These are phyloP conservation scores for Solanum arcanum DNA, from an alignment of 257 asterid genomes.

Conservation along the genomic window DNA sequence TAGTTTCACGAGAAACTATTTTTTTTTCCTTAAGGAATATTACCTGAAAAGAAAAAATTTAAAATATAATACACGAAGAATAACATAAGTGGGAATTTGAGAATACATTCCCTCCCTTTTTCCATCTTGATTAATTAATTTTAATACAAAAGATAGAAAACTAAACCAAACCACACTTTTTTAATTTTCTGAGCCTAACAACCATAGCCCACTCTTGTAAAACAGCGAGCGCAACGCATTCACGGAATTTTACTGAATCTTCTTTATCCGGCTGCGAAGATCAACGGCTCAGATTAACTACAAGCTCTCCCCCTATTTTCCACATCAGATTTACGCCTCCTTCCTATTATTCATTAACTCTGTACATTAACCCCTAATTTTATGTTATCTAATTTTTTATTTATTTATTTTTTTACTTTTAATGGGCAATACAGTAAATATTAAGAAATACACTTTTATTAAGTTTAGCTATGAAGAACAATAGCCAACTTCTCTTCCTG, in stretches of 20 bases:
- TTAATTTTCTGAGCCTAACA: background rate
- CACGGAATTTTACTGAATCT: background rate
- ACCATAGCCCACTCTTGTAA: background rate
- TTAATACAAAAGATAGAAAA: background rate
- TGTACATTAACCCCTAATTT: background rate
- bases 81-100: background rate
- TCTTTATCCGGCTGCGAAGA: background rate
- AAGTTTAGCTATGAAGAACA: constrained; percentile 26
- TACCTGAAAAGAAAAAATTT: background rate
- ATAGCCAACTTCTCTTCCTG: constrained; percentile 49
- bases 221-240: background rate
- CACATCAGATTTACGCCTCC: background rate
- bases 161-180: background rate
- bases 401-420: too few species aligned
- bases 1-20: background rate
- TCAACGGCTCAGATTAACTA: constrained; percentile 11
- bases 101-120: background rate
- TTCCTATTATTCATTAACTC: background rate
- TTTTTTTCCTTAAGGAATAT: background rate
- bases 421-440: background rate
- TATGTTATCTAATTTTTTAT: background rate
- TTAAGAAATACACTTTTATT: background rate
- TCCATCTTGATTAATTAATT: background rate
- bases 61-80: background rate
- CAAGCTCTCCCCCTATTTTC: background rate